Conservation (phyloP, 768 basidiomycete genomes). For the Leccinum disarticulatum region DNA sequence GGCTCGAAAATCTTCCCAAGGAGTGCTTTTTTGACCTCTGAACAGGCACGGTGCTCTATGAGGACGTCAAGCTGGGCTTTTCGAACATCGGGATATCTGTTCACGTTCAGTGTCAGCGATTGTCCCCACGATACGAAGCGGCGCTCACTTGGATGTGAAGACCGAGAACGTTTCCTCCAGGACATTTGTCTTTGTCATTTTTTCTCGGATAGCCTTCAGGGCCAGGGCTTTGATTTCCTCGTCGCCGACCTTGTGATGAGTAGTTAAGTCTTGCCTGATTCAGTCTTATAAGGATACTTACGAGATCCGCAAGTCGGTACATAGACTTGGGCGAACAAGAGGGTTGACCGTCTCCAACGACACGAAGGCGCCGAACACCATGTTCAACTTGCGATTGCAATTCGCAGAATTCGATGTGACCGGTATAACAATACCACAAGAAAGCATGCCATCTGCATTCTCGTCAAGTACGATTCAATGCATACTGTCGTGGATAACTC, state of each 20-base stretch:
- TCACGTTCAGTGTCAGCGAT: background rate
- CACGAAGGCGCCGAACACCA: background rate
- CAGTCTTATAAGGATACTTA: constrained; percentile 4
- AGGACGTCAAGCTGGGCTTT: constrained; percentile 20
- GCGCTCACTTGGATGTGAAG: constrained; percentile 27
- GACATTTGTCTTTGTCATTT: constrained; percentile 21
- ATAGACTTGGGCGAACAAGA: constrained; percentile 38
- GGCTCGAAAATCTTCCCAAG: constrained; percentile 8
- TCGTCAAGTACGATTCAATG: background rate
- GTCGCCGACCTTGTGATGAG: constrained; percentile 22
- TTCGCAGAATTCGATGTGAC: constrained; percentile 15
- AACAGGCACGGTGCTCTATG: constrained; percentile 1
- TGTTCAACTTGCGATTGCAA: constrained; percentile 11
- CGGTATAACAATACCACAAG: constrained; percentile 28
- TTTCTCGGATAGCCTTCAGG: constrained; percentile 18
- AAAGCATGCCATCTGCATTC: constrained; percentile 23
- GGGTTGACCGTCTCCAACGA: constrained; percentile 3
- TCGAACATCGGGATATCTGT: constrained; percentile 22
- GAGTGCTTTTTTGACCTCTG: constrained; percentile 16
- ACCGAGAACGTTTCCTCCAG: constrained; percentile 28
- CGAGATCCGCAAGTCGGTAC: constrained; percentile 36
- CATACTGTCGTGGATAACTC: background rate
- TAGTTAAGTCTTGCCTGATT: no score
- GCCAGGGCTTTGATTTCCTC: constrained; percentile 19
- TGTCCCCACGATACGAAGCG: background rate